Base-by-base conservation (phyloP, 2,329 filamentous ascomycete species). In the Trichoderma lentiforme region DNA sequence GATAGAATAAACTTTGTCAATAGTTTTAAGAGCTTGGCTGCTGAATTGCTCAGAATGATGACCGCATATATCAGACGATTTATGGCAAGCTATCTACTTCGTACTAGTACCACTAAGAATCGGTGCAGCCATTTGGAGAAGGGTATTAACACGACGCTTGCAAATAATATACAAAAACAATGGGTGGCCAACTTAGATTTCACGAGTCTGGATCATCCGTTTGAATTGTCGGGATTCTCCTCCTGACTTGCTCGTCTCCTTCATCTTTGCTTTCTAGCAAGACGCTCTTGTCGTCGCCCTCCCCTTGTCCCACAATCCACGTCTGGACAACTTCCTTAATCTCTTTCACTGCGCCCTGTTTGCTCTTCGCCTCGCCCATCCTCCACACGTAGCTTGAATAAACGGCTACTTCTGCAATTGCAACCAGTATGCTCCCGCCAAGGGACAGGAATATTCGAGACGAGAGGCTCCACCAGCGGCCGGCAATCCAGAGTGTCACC, bases 331-430 rank as follows among this genome's bases (percentile, higher is more conserved):
- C 87, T 77, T 93, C 84, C 80, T 90, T 93, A 21, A 88, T 85
- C 81, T 94, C 93, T 47, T 86, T 86, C 56, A 86, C 83, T 71
- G 84, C 86, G 71, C 84, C 85, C 74, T 92, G 90, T 74, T 86
- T 88, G 74, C 85, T 84, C 79, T 91, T 93, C 1, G 91, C 91
- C 75, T 94, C 87, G 1, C 86, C 85, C 76, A 95, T 85, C 73
- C 92, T 88, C 84, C 91, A 89, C 58, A 93, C 85, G 78, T 94
- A 96, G 5, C 90, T 91, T 8, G 87, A 87, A 78, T 95, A 95
- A 6, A 96, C 90, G 1, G 88, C 90, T 1, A 95, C 91, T 80
- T 96, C 93, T 0, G 92, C 92, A 39, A 94, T 82, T 2, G 89
- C 92, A 0, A 95, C 91, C 0, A 92, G 77, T 1, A 91, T 82